Evolutionary conservation across 805 yeast genomes (phyloP).

Genomic region (Nakazawaea wickerhamii): DNA sequence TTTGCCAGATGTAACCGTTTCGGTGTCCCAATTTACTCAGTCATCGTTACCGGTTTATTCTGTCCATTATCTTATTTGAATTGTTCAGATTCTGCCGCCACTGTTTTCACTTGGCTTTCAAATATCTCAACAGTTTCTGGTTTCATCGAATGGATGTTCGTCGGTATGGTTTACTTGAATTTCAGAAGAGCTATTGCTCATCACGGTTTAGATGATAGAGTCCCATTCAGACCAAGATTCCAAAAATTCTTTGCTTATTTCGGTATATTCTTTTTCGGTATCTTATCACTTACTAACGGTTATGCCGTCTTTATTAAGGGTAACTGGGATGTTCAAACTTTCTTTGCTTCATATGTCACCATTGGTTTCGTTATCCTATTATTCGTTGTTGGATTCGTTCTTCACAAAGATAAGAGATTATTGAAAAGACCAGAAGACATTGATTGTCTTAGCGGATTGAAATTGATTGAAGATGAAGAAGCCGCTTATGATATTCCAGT

Average conservation of each 20-base stretch:
- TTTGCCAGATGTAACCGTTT: constrained; percentile 49
- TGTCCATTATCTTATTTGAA: constrained; percentile 51
- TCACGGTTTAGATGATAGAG: constrained; percentile 41
- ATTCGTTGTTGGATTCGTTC: constrained; percentile 19
- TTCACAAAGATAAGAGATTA: constrained; percentile 42
- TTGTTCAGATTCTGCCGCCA: constrained; percentile 49
- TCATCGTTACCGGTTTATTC: constrained; percentile 33
- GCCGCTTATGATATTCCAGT: constrained; percentile 25
- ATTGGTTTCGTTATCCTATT: constrained; percentile 49
- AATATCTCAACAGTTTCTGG: constrained; percentile 60
- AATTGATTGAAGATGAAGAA: constrained; percentile 50
- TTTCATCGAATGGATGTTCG: constrained; percentile 56
- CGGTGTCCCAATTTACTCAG: constrained; percentile 58
- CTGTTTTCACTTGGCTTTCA: constrained; percentile 59
- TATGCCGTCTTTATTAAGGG: constrained; percentile 56
- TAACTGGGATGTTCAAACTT: constrained; percentile 47
- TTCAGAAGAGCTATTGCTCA: constrained; percentile 41
- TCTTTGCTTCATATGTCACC: constrained; percentile 69
- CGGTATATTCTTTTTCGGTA: constrained; percentile 39
- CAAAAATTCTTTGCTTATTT: constrained; percentile 57
- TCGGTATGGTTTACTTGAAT: constrained; percentile 51
- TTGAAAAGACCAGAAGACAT: constrained; percentile 49
- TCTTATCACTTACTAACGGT: constrained; percentile 66
- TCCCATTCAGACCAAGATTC: constrained; percentile 49
- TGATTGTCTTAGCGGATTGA: constrained; percentile 60